Evolutionary conservation across 345 rosid species (phyloP).

Genomic region (Passiflora organensis): DNA sequence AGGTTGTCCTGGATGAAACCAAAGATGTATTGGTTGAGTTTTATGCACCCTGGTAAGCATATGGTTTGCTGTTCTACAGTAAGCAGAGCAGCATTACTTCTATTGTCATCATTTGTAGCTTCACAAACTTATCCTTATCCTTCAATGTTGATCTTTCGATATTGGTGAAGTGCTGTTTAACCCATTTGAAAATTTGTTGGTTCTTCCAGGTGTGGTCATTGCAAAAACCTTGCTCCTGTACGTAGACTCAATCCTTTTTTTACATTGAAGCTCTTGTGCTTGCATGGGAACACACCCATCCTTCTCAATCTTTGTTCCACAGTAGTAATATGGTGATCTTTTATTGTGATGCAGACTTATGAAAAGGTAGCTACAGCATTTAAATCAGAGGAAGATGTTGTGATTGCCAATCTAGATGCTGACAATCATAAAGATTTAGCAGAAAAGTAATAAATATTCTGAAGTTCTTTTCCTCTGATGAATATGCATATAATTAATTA

Average conservation of each 20-base stretch:
- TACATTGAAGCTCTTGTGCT: background rate
- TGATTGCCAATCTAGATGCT: slow-evolving; percentile 88
- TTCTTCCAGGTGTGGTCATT: slow-evolving; percentile 92
- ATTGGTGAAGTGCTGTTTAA: background rate
- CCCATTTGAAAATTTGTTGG: slow-evolving; percentile 16
- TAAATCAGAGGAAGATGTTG: slow-evolving; percentile 68
- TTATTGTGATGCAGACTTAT: slow-evolving; percentile 43
- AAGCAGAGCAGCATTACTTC: background rate
- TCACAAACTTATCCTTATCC: background rate
- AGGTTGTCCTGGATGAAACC: slow-evolving; percentile 71
- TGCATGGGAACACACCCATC: background rate
- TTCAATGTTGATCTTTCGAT: background rate
- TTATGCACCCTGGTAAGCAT: slow-evolving; percentile 93
- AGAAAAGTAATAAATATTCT: slow-evolving; percentile 49
- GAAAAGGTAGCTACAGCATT: slow-evolving; percentile 90
- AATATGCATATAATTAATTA: background rate
- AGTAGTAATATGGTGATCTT: slow-evolving; percentile 5
- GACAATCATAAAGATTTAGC: slow-evolving; percentile 72
- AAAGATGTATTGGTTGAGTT: slow-evolving; percentile 97
- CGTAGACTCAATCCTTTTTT: slow-evolving; percentile 20
- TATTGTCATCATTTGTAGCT: background rate
- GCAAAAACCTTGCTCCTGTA: slow-evolving; percentile 97
- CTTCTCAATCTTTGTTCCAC: background rate
- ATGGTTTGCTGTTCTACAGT: background rate
- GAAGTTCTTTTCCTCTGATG: background rate